phyloP scores from a whole-genome alignment of 2,329 filamentous ascomycete species.

The Fusarium sp. region DNA sequence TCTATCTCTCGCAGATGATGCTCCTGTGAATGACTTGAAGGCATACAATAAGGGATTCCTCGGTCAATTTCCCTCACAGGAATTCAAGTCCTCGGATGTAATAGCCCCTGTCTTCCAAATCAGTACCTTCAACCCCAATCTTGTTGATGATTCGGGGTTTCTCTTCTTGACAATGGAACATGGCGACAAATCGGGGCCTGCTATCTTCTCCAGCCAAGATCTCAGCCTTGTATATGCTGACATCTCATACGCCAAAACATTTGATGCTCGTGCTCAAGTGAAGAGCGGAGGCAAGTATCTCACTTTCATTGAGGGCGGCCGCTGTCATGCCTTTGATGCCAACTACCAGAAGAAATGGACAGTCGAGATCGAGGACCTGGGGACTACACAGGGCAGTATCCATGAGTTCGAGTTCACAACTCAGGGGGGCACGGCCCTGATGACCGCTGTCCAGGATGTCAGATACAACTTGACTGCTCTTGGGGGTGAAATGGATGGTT shows the following conservation, averaged over 20 bases:
- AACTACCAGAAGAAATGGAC: conserved; percentile 36
- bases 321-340: conserved; percentile 32
- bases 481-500: conserved; percentile 32
- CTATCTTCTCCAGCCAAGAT: conserved; percentile 37
- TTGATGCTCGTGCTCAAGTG: conserved; percentile 35
- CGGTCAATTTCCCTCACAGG: conserved; percentile 32
- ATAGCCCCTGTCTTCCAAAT: conserved; percentile 36
- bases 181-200: conserved; percentile 29
- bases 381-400: conserved; percentile 27
- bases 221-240: conserved; percentile 38
- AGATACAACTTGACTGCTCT: conserved; percentile 34
- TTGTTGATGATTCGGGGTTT: conserved; percentile 31
- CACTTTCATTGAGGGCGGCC: conserved; percentile 35
- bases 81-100: conserved; percentile 28
- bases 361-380: conserved; percentile 22
- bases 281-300: conserved; percentile 26
- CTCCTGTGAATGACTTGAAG: conserved; percentile 19
- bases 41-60: conserved; percentile 30
- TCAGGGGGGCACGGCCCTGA: conserved; percentile 27
- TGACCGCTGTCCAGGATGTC: conserved; percentile 38
- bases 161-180: conserved; percentile 32
- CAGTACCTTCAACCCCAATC: conserved; percentile 27
- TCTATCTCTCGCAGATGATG: conserved; percentile 16
- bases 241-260: conserved; percentile 25
- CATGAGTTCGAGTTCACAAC: conserved; percentile 37